Evolutionary conservation across 2,329 filamentous ascomycete genomes (phyloP), one percentile per base, ranked within the genome.

Genomic region (Didymella glomerata): DNA sequence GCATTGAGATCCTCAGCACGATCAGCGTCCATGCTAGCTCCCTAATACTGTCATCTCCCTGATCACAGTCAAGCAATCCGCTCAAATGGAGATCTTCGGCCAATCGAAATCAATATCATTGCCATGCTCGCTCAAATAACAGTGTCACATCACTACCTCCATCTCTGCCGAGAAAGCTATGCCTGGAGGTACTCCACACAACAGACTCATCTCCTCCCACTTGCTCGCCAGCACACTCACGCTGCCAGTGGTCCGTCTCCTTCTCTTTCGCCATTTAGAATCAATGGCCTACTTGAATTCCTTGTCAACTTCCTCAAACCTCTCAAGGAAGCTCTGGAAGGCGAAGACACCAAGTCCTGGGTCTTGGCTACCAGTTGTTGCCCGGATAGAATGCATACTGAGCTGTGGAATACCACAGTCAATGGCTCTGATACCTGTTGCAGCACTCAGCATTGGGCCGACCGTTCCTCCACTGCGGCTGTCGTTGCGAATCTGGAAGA

Each of bases 401-500:
- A 97, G 79, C 80, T 98, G 94, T 5, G 93, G 89, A 70, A 98
- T 89, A 14, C 94, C 94, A 0, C 91, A 92, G 75, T 98, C 94
- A 48, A 95, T 90, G 0, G 92, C 87, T 50, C 91, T 82, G 59
- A 96, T 88, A 28, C 94, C 94, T 78, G 95, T 90, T 27, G 85
- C 86, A 27, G 89, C 87, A 66, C 88, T 92, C 34, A 97, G 83
- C 86, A 93, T 93, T 0, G 95, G 95, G 0, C 95, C 95, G n/a
- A 98, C 93, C 0, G 95, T 99, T 16, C 95, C 95, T 28, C 95
- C 95, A 71, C 88, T 92, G 54, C 94, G 84, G 10, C 86, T 90
- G 78, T 98, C 95, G 75, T 98, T 99, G 57, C 95, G 83, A 75
- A 98, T 98, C 83, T 96, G 93, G 84, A 98, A 98, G 6, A 90